Evolutionary conservation across 2,329 filamentous ascomycete genomes (phyloP).

Genomic region (Cladophialophora psammophila): DNA sequence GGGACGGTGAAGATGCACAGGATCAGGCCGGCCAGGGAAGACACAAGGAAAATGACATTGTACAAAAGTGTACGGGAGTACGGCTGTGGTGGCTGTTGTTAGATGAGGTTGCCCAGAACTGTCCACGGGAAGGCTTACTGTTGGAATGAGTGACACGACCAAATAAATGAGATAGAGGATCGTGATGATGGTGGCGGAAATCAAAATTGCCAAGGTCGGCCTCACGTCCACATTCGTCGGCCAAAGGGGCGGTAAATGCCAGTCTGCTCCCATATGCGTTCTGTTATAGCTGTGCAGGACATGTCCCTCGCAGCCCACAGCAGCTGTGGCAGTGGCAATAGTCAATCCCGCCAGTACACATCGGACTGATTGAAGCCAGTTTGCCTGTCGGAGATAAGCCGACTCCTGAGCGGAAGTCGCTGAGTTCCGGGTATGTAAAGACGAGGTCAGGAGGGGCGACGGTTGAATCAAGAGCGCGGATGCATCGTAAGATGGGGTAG

Average conservation of each 20-base stretch:
- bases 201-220: constrained; percentile 48
- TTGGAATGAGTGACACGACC: constrained; percentile 28
- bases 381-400: constrained; percentile 32
- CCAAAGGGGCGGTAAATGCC: constrained; percentile 50
- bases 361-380: constrained; percentile 45
- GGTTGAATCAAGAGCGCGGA: constrained; percentile 29
- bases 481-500: constrained; percentile 25
- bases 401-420: constrained; percentile 37
- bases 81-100: constrained; percentile 22
- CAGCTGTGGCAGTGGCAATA: constrained; percentile 43
- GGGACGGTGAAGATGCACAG: constrained; percentile 32
- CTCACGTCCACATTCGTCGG: constrained; percentile 52
- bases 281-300: constrained; percentile 49
- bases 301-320: constrained; percentile 49
- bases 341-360: constrained; percentile 47
- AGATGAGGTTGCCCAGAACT: not conserved
- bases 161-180: constrained; percentile 43
- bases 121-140: constrained; percentile 24
- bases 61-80: constrained; percentile 35
- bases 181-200: constrained; percentile 49
- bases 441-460: constrained; percentile 37
- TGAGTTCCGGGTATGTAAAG: constrained; percentile 37
- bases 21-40: constrained; percentile 26
- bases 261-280: constrained; percentile 46
- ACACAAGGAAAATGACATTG: constrained; percentile 32